Evolutionary conservation across 176 grass and related monocot genomes (phyloP), one percentile per base, ranked within the genome.

Genomic region (Pharus latifolius): DNA sequence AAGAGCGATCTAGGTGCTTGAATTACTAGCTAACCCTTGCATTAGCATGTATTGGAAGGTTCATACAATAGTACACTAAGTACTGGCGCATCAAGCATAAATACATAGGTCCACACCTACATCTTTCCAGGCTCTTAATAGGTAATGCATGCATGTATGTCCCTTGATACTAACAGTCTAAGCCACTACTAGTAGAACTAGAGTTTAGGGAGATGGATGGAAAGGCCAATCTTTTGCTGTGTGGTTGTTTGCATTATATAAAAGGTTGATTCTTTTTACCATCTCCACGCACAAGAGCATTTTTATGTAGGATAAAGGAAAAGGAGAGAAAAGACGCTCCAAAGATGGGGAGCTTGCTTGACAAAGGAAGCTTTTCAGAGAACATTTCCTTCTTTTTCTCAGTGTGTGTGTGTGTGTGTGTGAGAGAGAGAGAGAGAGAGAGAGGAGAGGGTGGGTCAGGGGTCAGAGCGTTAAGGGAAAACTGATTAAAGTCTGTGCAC

Each of bases 361-460:
- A 89, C 87, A 91, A 91, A 84, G 77, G 84, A 84, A 75, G 80
- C 88, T 91, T 91, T 91, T 84, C 88, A 91, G 88, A 78, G 77
- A 87, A 91, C 84, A 87, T 74, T 84, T 87, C 43, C 77, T 64
- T 78, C 63, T 69, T 72, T 91, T 71, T 60, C 57, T 54, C 76
- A 61, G n/a, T n/a, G n/a, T n/a, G n/a, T n/a, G n/a, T n/a, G n/a
- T n/a, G n/a, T n/a, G n/a, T n/a, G n/a, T n/a, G n/a, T n/a, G n/a
- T n/a, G n/a, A n/a, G n/a, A n/a, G 37, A 19, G 78, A 76, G 63
- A 70, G 52, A 67, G 70, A 49, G 60, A 49, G 17, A 64, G 19
- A 35, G 76, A 49, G 43, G 17, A 57, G 73, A 38, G 56, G 22
- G 18, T 60, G 49, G 70, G 83, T 65, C 72, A 72, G 62, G 41